phyloP scores from a whole-genome alignment of 1,139 yeast species.

The Pichia sp. region DNA sequence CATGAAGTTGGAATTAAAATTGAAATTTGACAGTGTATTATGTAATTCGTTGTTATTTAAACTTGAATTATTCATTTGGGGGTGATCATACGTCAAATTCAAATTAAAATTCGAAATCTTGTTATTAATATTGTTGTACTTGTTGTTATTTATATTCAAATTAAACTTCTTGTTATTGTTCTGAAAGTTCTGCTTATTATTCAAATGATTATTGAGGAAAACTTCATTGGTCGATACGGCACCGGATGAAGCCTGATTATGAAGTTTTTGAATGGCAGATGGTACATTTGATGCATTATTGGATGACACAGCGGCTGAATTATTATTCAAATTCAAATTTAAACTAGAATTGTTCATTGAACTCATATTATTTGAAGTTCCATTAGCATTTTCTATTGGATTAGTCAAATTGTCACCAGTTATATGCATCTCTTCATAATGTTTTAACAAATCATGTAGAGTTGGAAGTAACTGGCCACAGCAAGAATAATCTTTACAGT shows the following conservation, averaged over 20 bases:
- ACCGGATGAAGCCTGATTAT: slow-evolving; percentile 34
- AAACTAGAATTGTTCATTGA: not conserved
- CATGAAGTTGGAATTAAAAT: slow-evolving; percentile 13
- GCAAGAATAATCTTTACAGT: slow-evolving; percentile 93
- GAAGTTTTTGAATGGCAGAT: slow-evolving; percentile 23
- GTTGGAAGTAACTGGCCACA: slow-evolving; percentile 92
- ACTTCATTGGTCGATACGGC: slow-evolving; percentile 74
- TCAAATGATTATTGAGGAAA: slow-evolving; percentile 35
- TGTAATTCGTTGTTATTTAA: slow-evolving; percentile 5
- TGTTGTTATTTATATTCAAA: slow-evolving; percentile 1
- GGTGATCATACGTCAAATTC: slow-evolving; percentile 3
- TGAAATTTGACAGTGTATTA: slow-evolving; percentile 17
- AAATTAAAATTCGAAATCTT: slow-evolving; percentile 5
- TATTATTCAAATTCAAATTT: not conserved
- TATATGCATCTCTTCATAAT: slow-evolving; percentile 94
- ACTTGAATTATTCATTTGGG: not conserved
- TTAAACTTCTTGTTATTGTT: slow-evolving; percentile 8
- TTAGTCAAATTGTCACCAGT: slow-evolving; percentile 8
- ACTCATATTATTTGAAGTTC: not conserved
- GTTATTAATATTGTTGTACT: not conserved
- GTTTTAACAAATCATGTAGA: slow-evolving; percentile 84
- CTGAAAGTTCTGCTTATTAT: slow-evolving; percentile 8
- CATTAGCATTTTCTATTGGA: not conserved
- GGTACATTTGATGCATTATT: slow-evolving; percentile 11
- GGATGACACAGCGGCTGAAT: not conserved